phyloP scores from a whole-genome alignment of 768 basidiomycete species.

The Boletus huronensis region DNA sequence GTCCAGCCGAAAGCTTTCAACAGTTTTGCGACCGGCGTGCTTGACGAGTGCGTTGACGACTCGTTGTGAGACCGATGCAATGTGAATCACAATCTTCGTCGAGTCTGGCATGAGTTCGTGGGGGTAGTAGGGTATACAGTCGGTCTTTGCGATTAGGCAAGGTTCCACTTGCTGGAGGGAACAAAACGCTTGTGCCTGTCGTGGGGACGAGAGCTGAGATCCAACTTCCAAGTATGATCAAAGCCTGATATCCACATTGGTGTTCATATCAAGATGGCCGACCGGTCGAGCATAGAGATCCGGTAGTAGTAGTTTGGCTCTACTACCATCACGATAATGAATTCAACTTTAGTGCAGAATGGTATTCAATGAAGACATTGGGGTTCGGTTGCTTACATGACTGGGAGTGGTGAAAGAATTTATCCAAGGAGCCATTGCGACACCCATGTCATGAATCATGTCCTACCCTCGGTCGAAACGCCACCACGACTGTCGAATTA shows the following conservation, averaged over 20 bases:
- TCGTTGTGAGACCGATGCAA: constrained; percentile 1
- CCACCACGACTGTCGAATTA: constrained; percentile 70
- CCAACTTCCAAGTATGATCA: too few species aligned
- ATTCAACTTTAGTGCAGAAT: neutral
- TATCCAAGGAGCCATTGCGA: neutral
- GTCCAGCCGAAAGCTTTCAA: constrained; percentile 4
- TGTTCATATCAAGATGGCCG: neutral
- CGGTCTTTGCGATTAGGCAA: too few species aligned
- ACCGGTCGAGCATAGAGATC: too few species aligned
- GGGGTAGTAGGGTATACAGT: too few species aligned
- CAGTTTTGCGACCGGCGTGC: neutral
- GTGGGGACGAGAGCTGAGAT: too few species aligned
- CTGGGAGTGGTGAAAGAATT: neutral
- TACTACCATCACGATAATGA: neutral
- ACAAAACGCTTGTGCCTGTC: too few species aligned
- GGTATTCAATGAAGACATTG: too few species aligned
- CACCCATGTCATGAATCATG: constrained; percentile 4
- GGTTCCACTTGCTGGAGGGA: too few species aligned
- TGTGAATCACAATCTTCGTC: too few species aligned
- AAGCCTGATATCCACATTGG: neutral
- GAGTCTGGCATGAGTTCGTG: too few species aligned
- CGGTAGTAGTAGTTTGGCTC: neutral
- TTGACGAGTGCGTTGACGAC: neutral
- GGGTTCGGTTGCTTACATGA: too few species aligned
- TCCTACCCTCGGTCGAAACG: constrained; percentile 39